Evolutionary conservation across 1,139 yeast species (phyloP), one percentile per base, ranked within the genome.

Genomic region (Pichia inconspicua): DNA sequence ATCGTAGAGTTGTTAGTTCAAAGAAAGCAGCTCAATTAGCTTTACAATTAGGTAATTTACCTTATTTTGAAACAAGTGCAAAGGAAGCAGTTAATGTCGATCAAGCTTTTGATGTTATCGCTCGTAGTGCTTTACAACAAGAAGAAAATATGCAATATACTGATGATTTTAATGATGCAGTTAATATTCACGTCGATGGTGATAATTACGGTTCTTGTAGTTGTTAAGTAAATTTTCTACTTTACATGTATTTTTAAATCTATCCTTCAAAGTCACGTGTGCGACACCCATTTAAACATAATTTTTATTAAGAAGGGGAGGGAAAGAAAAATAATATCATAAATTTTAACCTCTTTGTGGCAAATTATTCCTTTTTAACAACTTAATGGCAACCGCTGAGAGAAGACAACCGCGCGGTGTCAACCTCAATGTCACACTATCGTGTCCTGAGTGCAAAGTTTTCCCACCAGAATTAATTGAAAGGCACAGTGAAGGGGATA

Each of bases 401-500:
- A 44, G 48, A 44, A 48, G 50, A 43, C 38, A 44, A 45, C 50
- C 50, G 53, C 53, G 57, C 53, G 67, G 67, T 46, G 60, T 59
- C 34, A 84, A 92, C 69, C 74, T 92, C 62, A 90, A 88, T 65
- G 90, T 92, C 57, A 87, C 89, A 25, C 74, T 92, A 56, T 83
- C 92, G 31, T 92, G 98, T 65, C 97, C 97, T 2, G 98, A 92
- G 63, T 92, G 98, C 68, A 85, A 88, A 64, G 90, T 85, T 42
- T 86, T 81, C 62, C 98, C 98, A 19, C 98, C 98, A 2, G 96
- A 92, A 62, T 75, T 92, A 56, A 87, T 90, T 38, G 98, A 92
- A 69, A 73, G 97, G 59, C 94, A 90, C 62, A 84, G 95, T 58
- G 97, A 92, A 67, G 98, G 98, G 30, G 98, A 92, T 67, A 89